Evolutionary conservation across 2,329 filamentous ascomycete genomes (phyloP), one percentile per base, ranked within the genome.

Genomic region (Stagonosporopsis rhizophila): DNA sequence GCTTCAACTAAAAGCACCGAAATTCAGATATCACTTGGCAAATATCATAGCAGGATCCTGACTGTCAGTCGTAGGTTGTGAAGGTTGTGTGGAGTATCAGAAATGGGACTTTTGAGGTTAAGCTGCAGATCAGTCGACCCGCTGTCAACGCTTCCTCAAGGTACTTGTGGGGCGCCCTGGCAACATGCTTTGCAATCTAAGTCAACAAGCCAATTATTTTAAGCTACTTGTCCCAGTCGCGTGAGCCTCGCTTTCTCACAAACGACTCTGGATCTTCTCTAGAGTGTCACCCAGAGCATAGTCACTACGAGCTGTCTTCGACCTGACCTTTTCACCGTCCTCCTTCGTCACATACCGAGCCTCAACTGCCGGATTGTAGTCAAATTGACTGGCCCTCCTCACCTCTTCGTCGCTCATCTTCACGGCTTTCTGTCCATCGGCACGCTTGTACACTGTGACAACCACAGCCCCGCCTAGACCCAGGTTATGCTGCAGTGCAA

Each of bases 381-480:
- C 92, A 25, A 96, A 80, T 51, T 85, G 84, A 55, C 85, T 92
- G 52, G 78, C 76, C 79, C 82, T 85, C 14, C 83, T 90, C 5
- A 96, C 84, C 28, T 85, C 83, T 2, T 82, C 84, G 42, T 85
- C 86, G 34, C 85, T 82, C 11, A 96, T 77, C 37, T 80, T 79
- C 4, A 81, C 79, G 4, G 87, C 88, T 60, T 78, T 81, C 75
- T 85, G 81, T 4, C 91, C 90, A 74, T 97, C 94, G 0, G 90
- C 89, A 20, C 93, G 85, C 77, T 87, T 87, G 78, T 97, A 97
- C 1, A 97, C 89, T 0, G 91, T 93, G 11, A 96, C 89, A 0
- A 98, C 93, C 1, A 88, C 92, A 7, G 93, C 93, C 51, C 94
- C 94, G 9, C 94, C 94, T 7, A 98, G 82, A 0, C 94, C 94